Base-by-base conservation (phyloP, 805 yeast species). In the Starmerella powellii region DNA sequence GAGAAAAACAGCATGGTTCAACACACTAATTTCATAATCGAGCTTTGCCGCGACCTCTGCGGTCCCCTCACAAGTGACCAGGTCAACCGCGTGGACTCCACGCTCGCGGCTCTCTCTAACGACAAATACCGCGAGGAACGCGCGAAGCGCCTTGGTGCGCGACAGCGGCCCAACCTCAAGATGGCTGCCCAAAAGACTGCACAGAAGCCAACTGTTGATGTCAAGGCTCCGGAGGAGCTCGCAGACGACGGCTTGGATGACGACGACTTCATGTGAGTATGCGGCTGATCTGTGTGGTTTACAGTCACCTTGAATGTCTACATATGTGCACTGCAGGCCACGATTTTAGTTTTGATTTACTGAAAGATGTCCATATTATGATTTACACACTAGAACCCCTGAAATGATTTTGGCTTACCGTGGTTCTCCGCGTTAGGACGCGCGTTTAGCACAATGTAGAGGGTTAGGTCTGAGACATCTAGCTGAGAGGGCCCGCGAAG, bases 121-220 rank as follows among this genome's bases (percentile, higher is more conserved):
- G 94, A 86, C 43, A 88, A 88, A 66, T 85, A 79, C 62, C 80
- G 78, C 59, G 80, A 80, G 42, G 97, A 88, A 66, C 83, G 96
- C 69, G 82, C 75, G 56, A 85, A 82, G 20, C 77, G 95, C 62
- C 45, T 54, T 30, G 95, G 95, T 60, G 94, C 94, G 64, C 86
- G 87, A 73, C 80, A 81, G 75, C 88, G 87, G 75, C 95, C 85
- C 45, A 80, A 81, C 63, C 80, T 83, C 44, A 72, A 76, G 43
- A 73, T 70, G 52, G 80, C 84, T 33, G 77, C 78, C 46, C 48
- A 45, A 40, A 50, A 50, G 47, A 70, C 76, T 29, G 78, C 75
- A 67, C 72, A 76, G 61, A 80, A 76, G 56, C 72, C 65, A 8
- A 35, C 37, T 29, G 42, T 41, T 8, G 47, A 42, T 17, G 42